Conservation (phyloP, 169 alveolate genomes). For the Ichthyophthirius multifiliis region DNA sequence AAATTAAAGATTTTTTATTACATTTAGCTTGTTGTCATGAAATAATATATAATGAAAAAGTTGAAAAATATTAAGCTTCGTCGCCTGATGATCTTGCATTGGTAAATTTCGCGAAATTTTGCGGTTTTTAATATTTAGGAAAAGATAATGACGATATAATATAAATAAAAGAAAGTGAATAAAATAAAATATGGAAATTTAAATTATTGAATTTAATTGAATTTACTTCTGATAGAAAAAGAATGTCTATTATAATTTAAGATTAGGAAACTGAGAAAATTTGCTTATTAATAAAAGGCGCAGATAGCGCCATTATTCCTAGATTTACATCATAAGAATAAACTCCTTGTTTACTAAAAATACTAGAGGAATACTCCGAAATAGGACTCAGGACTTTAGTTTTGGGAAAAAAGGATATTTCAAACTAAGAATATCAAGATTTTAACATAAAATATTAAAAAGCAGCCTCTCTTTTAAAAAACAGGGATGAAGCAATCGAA, state of each 20-base stretch:
- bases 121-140: conserved; percentile 58
- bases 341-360: conserved; percentile 40
- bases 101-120: conserved; percentile 78
- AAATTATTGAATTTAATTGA: conserved; percentile 88
- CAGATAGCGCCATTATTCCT: conserved; percentile 71
- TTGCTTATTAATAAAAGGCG: conserved; percentile 75
- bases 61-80: conserved; percentile 72
- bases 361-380: conserved; percentile 79
- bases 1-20: conserved; percentile 51
- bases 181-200: conserved; percentile 24
- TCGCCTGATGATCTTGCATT: conserved; percentile 93
- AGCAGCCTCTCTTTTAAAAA: too few species aligned
- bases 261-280: conserved; percentile 14
- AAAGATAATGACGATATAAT: conserved; percentile 42
- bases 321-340: conserved; percentile 38
- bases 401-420: conserved; percentile 84
- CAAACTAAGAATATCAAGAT: conserved; percentile 76
- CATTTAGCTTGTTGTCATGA: conserved; percentile 61
- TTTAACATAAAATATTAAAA: too few species aligned
- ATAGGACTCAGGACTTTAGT: conserved; percentile 94
- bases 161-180: neutral
- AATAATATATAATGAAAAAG: conserved; percentile 61
- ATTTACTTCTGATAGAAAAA: conserved; percentile 92
- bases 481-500: too few species aligned
- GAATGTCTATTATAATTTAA: conserved; percentile 92